phyloP scores from a whole-genome alignment of 2,329 filamentous ascomycete genomes.

The Polytolypa hystricis region DNA sequence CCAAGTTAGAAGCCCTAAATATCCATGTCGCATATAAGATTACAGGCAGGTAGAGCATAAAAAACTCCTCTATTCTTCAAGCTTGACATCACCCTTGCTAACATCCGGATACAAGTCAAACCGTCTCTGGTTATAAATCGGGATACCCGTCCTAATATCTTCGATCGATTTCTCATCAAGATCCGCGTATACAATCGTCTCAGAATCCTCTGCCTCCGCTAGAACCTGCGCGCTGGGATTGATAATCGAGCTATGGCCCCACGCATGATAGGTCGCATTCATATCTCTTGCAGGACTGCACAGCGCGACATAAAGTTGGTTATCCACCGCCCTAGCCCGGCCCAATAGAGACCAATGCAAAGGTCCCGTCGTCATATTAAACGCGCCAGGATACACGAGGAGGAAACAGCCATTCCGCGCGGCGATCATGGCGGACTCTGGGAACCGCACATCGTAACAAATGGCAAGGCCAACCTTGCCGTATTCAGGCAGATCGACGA shows the following conservation, averaged over 20 bases:
- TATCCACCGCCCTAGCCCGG: constrained; percentile 76
- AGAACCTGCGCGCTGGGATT: constrained; percentile 82
- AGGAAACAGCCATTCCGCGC: constrained; percentile 78
- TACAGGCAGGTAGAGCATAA: too few relatives aligned
- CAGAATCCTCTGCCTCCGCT: constrained; percentile 63
- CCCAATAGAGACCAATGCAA: constrained; percentile 84
- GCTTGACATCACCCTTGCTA: constrained; percentile 45
- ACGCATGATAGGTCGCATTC: constrained; percentile 71
- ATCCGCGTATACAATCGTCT: constrained; percentile 65
- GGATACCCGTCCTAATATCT: constrained; percentile 70
- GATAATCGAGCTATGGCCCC: constrained; percentile 79
- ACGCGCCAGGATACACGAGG: constrained; percentile 88
- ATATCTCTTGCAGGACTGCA: constrained; percentile 83
- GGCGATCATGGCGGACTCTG: constrained; percentile 81
- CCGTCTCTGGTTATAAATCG: constrained; percentile 69
- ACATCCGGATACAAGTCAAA: constrained; percentile 97
- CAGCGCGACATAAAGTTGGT: constrained; percentile 85
- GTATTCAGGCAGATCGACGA: constrained; percentile 79
- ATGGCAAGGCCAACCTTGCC: constrained; percentile 81
- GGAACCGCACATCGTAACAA: constrained; percentile 96
- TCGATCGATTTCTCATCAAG: constrained; percentile 58
- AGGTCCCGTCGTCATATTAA: constrained; percentile 86
- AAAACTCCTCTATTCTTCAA: constrained; percentile 28
- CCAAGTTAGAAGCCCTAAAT: too few relatives aligned
- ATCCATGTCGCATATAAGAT: too few relatives aligned